Conservation (phyloP, 768 basidiomycete species). For the Auricularia sp. region DNA sequence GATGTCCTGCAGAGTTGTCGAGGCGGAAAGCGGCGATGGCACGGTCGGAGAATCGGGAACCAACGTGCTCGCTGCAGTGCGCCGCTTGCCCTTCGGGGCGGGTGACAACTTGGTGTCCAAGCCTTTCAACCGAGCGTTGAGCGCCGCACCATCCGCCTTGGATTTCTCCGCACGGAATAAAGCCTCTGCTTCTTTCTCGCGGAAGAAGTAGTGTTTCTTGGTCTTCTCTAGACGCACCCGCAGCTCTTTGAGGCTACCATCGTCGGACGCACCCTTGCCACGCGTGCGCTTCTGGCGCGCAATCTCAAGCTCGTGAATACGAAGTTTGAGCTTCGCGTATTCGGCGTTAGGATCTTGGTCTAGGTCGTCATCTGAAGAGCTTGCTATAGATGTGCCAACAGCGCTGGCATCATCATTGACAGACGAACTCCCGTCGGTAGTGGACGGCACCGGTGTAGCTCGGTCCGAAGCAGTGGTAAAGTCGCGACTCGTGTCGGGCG, state of each 20-base stretch:
- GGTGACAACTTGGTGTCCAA: conserved; percentile 5
- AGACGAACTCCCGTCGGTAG: background rate
- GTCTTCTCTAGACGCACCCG: conserved; percentile 36
- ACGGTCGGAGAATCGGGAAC: conserved; percentile 6
- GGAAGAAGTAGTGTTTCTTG: conserved; percentile 59
- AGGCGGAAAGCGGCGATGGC: background rate
- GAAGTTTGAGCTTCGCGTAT: conserved; percentile 55
- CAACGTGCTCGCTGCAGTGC: background rate
- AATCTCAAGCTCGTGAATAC: conserved; percentile 38
- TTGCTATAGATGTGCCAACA: background rate
- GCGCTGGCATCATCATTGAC: background rate
- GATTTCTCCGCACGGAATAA: conserved; percentile 45
- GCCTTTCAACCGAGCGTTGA: conserved; percentile 16
- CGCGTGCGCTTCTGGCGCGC: conserved; percentile 17
- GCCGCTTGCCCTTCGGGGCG: background rate
- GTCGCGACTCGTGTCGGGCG: conserved; percentile 3
- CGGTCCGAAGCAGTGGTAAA: background rate
- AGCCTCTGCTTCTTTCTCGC: conserved; percentile 53
- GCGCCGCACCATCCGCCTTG: conserved; percentile 31
- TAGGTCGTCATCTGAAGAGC: conserved; percentile 18
- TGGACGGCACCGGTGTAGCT: background rate
- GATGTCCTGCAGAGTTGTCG: background rate
- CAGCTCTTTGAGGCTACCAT: conserved; percentile 29
- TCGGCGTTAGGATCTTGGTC: conserved; percentile 46
- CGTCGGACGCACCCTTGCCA: conserved; percentile 15